Conservation (phyloP, 83 land plant genomes). For the Diphasiastrum complanatum region DNA sequence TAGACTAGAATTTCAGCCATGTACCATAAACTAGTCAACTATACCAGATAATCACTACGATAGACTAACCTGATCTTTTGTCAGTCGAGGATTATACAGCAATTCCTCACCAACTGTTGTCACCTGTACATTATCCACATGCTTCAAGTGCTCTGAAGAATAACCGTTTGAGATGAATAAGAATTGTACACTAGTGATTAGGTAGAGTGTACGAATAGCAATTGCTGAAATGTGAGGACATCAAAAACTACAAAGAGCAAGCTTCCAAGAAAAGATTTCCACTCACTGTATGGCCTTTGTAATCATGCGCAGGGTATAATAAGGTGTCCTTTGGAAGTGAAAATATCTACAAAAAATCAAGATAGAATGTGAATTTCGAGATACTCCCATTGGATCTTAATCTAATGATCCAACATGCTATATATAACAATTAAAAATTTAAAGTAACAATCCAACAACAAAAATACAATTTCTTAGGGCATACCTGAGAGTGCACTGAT, state of each 20-base stretch:
- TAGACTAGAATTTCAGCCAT: not conserved
- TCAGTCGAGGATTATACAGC: slow-evolving; percentile 64
- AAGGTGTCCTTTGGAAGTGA: slow-evolving; percentile 78
- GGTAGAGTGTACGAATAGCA: not conserved
- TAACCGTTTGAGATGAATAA: not conserved
- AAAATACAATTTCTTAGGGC: not conserved
- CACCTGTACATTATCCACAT: slow-evolving; percentile 56
- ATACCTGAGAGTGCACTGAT: slow-evolving; percentile 90
- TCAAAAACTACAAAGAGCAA: no score
- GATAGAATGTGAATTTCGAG: no score
- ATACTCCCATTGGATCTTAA: not conserved
- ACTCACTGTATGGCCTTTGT: slow-evolving; percentile 83
- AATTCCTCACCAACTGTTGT: slow-evolving; percentile 88
- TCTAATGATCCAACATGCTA: not conserved
- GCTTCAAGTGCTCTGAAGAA: not conserved
- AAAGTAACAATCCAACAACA: slow-evolving; percentile 4
- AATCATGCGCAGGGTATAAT: slow-evolving; percentile 91
- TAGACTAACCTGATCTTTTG: slow-evolving; percentile 69
- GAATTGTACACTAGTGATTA: not conserved
- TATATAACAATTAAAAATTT: not conserved
- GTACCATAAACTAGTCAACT: no score
- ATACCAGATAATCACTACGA: no score
- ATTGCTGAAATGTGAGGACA: no score
- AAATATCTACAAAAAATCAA: slow-evolving; percentile 49
- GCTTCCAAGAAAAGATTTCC: no score